Evolutionary conservation across 2,329 filamentous ascomycete species (phyloP).

Genomic region (Pseudogymnoascus sp.): DNA sequence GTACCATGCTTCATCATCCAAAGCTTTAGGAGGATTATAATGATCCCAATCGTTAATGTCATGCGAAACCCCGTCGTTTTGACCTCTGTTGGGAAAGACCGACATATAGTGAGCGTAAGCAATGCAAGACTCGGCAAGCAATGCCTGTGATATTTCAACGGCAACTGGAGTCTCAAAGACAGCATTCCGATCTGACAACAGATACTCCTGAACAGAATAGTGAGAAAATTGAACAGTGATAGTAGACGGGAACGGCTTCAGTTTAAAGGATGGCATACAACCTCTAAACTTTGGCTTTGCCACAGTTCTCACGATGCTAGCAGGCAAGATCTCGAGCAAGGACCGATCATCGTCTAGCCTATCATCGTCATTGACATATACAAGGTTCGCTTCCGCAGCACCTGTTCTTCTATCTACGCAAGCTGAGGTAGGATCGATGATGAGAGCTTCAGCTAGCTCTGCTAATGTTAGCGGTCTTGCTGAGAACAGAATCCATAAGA

Average conservation of each 20-base stretch:
- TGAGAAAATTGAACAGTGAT: conserved; percentile 17
- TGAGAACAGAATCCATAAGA: conserved; percentile 24
- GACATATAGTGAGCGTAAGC: background rate
- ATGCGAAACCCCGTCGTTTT: no score
- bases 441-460: conserved; percentile 27
- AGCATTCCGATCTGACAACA: conserved; percentile 15
- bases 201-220: conserved; percentile 21
- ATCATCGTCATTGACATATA: background rate
- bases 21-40: no score
- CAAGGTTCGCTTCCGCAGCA: background rate
- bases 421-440: conserved; percentile 22
- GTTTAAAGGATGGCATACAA: no score
- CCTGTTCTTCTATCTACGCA: background rate
- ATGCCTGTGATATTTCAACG: background rate
- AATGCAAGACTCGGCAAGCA: background rate
- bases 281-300: no score
- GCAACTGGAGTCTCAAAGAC: background rate
- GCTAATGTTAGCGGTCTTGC: conserved; percentile 18
- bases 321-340: background rate
- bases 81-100: background rate
- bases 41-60: no score
- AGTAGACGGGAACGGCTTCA: background rate
- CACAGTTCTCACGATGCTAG: background rate
- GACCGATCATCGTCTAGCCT: background rate
- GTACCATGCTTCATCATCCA: background rate